Evolutionary conservation across 1,284 basidiomycete species (phyloP).

Genomic region (Pseudozyma sp.): DNA sequence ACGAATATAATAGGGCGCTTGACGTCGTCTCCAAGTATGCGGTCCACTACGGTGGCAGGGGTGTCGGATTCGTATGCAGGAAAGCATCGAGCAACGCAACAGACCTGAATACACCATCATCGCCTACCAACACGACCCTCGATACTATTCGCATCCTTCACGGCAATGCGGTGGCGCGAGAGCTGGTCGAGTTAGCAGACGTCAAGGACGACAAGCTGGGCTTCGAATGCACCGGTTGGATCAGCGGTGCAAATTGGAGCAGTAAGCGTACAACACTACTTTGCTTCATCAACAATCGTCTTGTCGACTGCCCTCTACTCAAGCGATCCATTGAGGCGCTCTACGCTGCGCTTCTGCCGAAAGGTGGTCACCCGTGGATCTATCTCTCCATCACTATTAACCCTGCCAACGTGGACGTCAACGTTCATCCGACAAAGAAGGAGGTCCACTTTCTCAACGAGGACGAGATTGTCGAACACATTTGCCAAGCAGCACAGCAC

Average conservation of each 20-base stretch:
- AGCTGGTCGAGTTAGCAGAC: conserved; percentile 75
- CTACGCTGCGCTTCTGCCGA: conserved; percentile 88
- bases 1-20: conserved; percentile 91
- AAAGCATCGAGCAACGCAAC: conserved; percentile 54
- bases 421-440: conserved; percentile 97
- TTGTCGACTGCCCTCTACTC: conserved; percentile 89
- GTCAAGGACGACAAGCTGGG: conserved; percentile 47
- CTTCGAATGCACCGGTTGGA: conserved; percentile 74
- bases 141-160: conserved; percentile 86
- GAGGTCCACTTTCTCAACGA: conserved; percentile 96
- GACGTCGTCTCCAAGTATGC: conserved; percentile 96
- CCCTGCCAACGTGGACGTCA: conserved; percentile 91
- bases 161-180: conserved; percentile 82
- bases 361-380: conserved; percentile 89
- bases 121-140: conserved; percentile 73
- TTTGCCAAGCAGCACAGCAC: conserved; percentile 72
- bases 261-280: conserved; percentile 86
- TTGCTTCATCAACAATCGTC: conserved; percentile 96
- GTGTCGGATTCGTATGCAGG: conserved; percentile 80
- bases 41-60: conserved; percentile 67
- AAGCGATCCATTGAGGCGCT: conserved; percentile 88
- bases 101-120: conserved; percentile 84
- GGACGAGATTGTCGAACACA: conserved; percentile 83
- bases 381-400: conserved; percentile 90
- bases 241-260: conserved; percentile 89